Base-by-base conservation (phyloP, 192 early-diverging fungal species). In the Coemansia sp. region DNA sequence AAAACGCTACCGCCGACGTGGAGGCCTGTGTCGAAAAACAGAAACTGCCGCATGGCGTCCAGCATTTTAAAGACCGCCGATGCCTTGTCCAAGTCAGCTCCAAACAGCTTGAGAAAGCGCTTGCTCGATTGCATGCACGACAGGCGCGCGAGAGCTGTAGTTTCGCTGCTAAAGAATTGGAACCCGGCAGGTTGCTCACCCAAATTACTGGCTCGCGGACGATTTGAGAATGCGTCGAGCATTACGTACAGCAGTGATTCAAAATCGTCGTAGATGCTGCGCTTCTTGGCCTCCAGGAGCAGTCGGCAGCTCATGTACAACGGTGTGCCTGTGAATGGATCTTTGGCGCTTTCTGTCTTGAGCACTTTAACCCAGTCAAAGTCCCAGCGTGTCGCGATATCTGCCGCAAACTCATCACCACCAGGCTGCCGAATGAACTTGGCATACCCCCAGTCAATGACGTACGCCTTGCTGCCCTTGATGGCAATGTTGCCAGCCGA, bases 191-290 rank as follows among this genome's bases (percentile, higher is more conserved):
- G 44, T 12, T 22, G 21, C 21, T 8, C 43, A 44, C 3, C 21
- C 8, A 9, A 9, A 22, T 44, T 22, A 11, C 43, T 21, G 15
- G 43, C 24, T 3, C 43, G 43, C 12, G 43, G 43, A 21, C 43
- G 21, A 22, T 22, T 24, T 8, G 44, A 24, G 15, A 46, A 12
- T 0, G 44, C 22, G 11, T 46, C 22, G 21, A 46, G 22, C 2
- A 46, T 26, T 8, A 60, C 55, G 44, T 62, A 69, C 9, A 69
- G 32, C 8, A 56, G n/a, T n/a, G n/a, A n/a, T n/a, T n/a, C n/a
- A n/a, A n/a, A n/a, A n/a, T n/a, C n/a, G n/a, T n/a, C n/a, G 8
- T 56, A 27, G 15, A 71, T 11, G 9, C 58, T 14, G 39, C 53
- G 58, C 7, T 7, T 19, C 1, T 2, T 6, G 0, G 38, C 3